Evolutionary conservation across 2,329 filamentous ascomycete genomes (phyloP).

Genomic region (Thelonectria blattea): DNA sequence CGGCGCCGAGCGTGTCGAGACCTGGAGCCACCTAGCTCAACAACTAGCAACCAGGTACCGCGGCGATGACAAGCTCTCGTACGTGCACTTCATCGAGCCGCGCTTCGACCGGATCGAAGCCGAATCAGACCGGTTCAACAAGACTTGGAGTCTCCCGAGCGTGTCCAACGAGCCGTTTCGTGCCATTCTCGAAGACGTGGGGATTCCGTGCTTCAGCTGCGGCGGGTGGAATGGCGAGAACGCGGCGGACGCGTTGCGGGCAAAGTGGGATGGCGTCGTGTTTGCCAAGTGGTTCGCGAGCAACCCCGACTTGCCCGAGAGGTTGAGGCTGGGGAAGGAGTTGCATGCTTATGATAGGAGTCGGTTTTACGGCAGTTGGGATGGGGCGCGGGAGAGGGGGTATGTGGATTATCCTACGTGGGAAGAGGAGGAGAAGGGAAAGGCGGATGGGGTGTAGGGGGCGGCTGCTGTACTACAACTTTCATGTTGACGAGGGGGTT

Average conservation of each 20-base stretch:
- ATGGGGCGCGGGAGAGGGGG: not conserved
- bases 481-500: no score
- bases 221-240: not conserved
- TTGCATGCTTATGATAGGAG: conserved; percentile 5
- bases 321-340: not conserved
- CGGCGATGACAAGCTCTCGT: conserved; percentile 1
- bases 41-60: not conserved
- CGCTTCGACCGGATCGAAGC: conserved; percentile 5
- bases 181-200: not conserved
- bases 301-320: conserved; percentile 1
- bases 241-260: not conserved
- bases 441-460: no score
- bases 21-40: not conserved
- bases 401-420: conserved; percentile 6
- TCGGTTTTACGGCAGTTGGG: conserved; percentile 8
- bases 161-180: conserved; percentile 5
- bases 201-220: not conserved
- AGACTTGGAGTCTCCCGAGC: not conserved
- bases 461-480: no score
- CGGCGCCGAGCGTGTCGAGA: not conserved
- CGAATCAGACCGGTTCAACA: not conserved
- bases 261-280: not conserved
- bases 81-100: conserved; percentile 8
- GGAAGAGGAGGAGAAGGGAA: not conserved
- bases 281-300: conserved; percentile 10